These are phyloP conservation scores for Alternaria alternata DNA, from an alignment of 2,329 filamentous ascomycete species.

Conservation along the genomic window DNA sequence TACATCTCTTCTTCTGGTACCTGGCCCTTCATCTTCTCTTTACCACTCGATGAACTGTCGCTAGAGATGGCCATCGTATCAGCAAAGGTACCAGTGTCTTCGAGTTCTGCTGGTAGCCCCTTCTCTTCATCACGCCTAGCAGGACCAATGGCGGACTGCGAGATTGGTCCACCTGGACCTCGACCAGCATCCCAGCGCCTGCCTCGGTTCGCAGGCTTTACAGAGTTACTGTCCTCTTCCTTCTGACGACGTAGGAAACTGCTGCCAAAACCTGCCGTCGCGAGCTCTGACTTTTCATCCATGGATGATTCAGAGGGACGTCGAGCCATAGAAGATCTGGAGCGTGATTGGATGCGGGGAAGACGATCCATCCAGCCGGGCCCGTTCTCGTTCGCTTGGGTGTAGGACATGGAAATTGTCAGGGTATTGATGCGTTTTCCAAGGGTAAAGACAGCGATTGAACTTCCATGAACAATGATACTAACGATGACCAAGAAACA, in stretches of 20 bases:
- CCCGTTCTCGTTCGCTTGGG: conserved; percentile 84
- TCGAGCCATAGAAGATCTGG: conserved; percentile 73
- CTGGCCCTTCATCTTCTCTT: conserved; percentile 41
- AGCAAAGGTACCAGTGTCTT: conserved; percentile 56
- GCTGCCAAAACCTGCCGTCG: conserved; percentile 72
- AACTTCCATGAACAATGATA: conserved; percentile 96
- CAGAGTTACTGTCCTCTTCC: conserved; percentile 72
- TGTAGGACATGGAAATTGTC: conserved; percentile 95
- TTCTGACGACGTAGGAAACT: conserved; percentile 82
- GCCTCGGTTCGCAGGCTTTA: conserved; percentile 63
- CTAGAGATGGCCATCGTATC: conserved; percentile 54
- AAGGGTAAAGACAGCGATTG: conserved; percentile 94
- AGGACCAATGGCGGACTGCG: conserved; percentile 87
- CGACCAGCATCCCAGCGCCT: conserved; percentile 76
- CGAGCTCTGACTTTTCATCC: conserved; percentile 67
- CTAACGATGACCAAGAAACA: conserved; percentile 94
- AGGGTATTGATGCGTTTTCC: conserved; percentile 98
- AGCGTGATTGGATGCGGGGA: conserved; percentile 82
- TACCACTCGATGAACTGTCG: conserved; percentile 44
- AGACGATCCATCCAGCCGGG: conserved; percentile 95
- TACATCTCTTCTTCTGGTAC: conserved; percentile 70
- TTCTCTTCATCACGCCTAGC: conserved; percentile 48
- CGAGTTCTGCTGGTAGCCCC: conserved; percentile 43
- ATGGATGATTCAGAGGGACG: conserved; percentile 68
- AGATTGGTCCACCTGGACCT: conserved; percentile 84